These are phyloP conservation scores for Porodaedalea pini DNA, from an alignment of 1,284 basidiomycete genomes.

Conservation along the genomic window DNA sequence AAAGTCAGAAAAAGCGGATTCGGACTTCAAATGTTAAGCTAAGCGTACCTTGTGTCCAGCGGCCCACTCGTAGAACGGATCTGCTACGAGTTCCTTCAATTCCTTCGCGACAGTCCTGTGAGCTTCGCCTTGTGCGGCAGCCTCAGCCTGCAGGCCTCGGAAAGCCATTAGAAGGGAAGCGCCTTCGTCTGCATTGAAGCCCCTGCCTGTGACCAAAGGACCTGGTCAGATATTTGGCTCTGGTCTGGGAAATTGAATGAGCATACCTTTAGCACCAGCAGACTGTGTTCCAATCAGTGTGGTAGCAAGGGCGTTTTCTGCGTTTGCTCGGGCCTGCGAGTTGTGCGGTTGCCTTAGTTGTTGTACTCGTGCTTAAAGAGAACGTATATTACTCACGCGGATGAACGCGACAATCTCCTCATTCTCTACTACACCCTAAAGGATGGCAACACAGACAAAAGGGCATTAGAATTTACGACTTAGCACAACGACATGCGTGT, in stretches of 20 bases:
- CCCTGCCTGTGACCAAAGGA: slow-evolving; percentile 43
- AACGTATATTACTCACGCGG: slow-evolving; percentile 46
- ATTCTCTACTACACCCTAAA: slow-evolving; percentile 73
- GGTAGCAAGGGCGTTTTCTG: slow-evolving; percentile 59
- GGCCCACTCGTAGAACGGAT: slow-evolving; percentile 76
- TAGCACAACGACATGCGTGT: neutral
- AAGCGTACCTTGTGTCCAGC: slow-evolving; percentile 54
- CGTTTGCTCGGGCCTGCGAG: slow-evolving; percentile 56
- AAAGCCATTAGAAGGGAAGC: slow-evolving; percentile 75
- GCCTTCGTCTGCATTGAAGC: slow-evolving; percentile 75
- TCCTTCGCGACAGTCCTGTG: slow-evolving; percentile 68
- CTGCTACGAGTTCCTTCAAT: slow-evolving; percentile 61
- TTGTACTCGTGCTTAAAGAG: neutral
- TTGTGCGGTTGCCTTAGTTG: slow-evolving; percentile 17
- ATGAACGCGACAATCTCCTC: slow-evolving; percentile 80
- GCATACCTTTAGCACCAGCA: slow-evolving; percentile 50
- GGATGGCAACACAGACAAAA: slow-evolving; percentile 22
- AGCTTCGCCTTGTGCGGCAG: slow-evolving; percentile 58
- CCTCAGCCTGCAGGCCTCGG: slow-evolving; percentile 72
- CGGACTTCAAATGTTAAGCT: neutral
- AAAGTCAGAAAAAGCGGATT: neutral
- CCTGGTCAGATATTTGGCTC: neutral
- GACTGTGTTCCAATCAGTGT: slow-evolving; percentile 52
- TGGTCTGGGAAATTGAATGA: neutral
- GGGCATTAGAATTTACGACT: slow-evolving; percentile 7